These are phyloP conservation scores for Tetraselmis chui DNA, from an alignment of 139 green algal species.

Conservation along the genomic window DNA sequence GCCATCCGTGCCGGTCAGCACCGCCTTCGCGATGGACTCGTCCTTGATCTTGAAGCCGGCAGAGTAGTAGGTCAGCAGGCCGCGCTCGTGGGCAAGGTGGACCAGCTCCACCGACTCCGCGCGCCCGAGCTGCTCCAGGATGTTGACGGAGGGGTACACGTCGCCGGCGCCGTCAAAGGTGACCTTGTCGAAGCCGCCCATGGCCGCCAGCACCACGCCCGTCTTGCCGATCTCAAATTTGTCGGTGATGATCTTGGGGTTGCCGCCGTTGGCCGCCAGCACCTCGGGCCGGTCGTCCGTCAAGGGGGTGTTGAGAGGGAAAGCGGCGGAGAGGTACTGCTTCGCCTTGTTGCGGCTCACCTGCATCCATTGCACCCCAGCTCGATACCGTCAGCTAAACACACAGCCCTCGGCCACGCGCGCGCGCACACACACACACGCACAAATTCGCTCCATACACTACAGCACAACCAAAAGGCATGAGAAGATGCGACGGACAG, in stretches of 20 bases:
- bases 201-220: not conserved
- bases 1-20: not conserved
- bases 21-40: not conserved
- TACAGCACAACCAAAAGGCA: too few relatives aligned
- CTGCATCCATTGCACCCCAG: too few relatives aligned
- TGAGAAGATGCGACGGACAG: too few relatives aligned
- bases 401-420: too few relatives aligned
- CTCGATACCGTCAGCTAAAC: too few relatives aligned
- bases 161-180: not conserved
- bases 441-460: too few relatives aligned
- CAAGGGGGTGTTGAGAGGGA: not conserved
- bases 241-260: not conserved
- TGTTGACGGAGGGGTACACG: not conserved
- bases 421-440: too few relatives aligned
- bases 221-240: not conserved
- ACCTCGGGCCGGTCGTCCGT: not conserved
- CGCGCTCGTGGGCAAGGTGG: not conserved
- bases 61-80: not conserved
- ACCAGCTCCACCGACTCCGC: not conserved
- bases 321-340: not conserved
- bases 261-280: not conserved
- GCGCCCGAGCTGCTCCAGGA: not conserved
- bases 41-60: not conserved
- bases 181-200: not conserved
- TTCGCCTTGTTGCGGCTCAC: not conserved